Evolutionary conservation across 2,329 filamentous ascomycete species (phyloP).

Genomic region (Fusarium sp.): DNA sequence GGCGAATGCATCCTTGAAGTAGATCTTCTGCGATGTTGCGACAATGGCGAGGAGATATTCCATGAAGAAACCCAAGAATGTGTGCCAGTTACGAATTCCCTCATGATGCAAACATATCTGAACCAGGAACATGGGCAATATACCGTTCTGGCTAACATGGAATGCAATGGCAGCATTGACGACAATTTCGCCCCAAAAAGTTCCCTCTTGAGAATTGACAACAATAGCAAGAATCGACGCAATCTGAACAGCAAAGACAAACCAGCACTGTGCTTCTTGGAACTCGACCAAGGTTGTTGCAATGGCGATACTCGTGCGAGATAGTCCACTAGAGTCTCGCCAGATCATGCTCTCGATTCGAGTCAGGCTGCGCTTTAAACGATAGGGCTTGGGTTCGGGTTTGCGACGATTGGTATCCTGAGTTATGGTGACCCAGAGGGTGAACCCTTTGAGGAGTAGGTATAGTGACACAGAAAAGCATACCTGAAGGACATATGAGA

Average conservation of each 20-base stretch:
- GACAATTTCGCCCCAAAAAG: constrained; percentile 54
- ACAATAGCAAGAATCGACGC: constrained; percentile 55
- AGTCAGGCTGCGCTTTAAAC: constrained; percentile 47
- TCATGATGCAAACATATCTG: constrained; percentile 54
- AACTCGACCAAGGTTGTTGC: constrained; percentile 55
- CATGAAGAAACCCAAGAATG: constrained; percentile 53
- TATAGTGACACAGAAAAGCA: constrained; percentile 50
- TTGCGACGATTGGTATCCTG: constrained; percentile 42
- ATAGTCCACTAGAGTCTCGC: constrained; percentile 51
- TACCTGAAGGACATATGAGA: constrained; percentile 54
- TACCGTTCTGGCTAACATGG: constrained; percentile 52
- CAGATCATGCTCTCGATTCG: constrained; percentile 53
- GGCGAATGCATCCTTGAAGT: constrained; percentile 49
- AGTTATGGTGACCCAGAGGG: constrained; percentile 49
- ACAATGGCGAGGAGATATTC: constrained; percentile 53
- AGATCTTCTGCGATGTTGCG: constrained; percentile 52
- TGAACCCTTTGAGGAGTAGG: constrained; percentile 50
- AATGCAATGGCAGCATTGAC: constrained; percentile 53
- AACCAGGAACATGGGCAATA: constrained; percentile 53
- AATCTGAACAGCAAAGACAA: constrained; percentile 54
- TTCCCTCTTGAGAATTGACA: constrained; percentile 54
- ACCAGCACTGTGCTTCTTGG: constrained; percentile 54
- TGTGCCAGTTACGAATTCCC: constrained; percentile 55
- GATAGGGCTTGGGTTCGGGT: constrained; percentile 32
- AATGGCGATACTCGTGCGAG: constrained; percentile 53